phyloP scores from a whole-genome alignment of 495 filamentous ascomycete species.

The Emericellopsis terricola region DNA sequence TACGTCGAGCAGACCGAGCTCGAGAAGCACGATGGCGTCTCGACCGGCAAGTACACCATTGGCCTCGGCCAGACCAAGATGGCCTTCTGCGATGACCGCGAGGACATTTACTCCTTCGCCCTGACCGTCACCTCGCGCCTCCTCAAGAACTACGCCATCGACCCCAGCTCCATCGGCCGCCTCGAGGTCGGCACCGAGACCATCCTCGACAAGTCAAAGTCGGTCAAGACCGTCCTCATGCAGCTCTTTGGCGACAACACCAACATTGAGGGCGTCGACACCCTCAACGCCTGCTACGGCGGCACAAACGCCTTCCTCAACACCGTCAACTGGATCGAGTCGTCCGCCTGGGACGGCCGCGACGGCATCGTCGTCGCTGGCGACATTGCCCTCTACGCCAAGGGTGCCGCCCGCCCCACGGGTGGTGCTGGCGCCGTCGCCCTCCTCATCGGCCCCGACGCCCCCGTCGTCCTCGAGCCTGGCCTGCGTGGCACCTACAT shows the following conservation, averaged over 20 bases:
- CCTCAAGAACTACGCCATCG: conserved; percentile 83
- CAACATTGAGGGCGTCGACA: conserved; percentile 94
- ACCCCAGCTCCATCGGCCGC: conserved; percentile 75
- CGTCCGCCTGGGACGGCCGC: conserved; percentile 91
- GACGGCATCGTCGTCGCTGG: conserved; percentile 87
- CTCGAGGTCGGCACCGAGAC: conserved; percentile 98
- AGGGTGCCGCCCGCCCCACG: conserved; percentile 86
- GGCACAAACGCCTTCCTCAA: conserved; percentile 98
- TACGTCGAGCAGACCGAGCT: conserved; percentile 93
- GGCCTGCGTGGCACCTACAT: conserved; percentile 87
- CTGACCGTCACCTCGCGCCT: conserved; percentile 81
- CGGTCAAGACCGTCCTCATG: conserved; percentile 99
- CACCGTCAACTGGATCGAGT: conserved; percentile 93
- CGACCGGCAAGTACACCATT: conserved; percentile 92
- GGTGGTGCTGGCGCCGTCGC: conserved; percentile 91
- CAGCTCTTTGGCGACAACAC: conserved; percentile 77
- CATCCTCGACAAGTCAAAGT: conserved; percentile 97
- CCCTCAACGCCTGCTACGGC: conserved; percentile 94
- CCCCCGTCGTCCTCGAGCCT: conserved; percentile 78
- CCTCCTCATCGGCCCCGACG: conserved; percentile 85
- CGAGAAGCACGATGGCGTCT: conserved; percentile 96
- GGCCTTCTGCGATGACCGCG: conserved; percentile 98
- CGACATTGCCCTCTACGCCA: conserved; percentile 96
- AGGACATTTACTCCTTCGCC: conserved; percentile 97
- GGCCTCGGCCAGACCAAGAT: conserved; percentile 98